Base-by-base conservation (phyloP, 2,329 filamentous ascomycete species). In the Sphaerulina musiva region DNA sequence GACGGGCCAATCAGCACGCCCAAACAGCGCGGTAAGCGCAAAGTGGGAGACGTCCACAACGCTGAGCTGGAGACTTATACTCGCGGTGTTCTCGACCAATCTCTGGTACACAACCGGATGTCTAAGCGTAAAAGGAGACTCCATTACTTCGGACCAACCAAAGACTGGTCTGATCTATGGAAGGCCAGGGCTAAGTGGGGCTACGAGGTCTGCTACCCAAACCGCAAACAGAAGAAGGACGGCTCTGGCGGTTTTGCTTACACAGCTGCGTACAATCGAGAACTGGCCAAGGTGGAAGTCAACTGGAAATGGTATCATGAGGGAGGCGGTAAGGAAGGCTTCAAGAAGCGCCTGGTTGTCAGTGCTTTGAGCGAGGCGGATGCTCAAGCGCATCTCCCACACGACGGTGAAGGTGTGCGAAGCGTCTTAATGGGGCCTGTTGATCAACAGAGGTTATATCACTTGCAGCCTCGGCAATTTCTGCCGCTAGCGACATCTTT, bases 241-340 rank as follows among this genome's bases (percentile, higher is more conserved):
- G 68, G 59, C 56, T 50, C 62, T 61, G 64, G 75, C 64, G 66
- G 71, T 56, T 54, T 78, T 67, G 62, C 72, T 59, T 53, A 68
- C 57, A 75, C 72, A 10, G 74, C 74, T 61, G 78, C 74, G 67
- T 71, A 17, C 72, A 71, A 39, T 68, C 71, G 26, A 57, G 74
- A 39, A 64, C 72, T 48, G 70, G 53, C 65, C 39, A 79, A 82
- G 59, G 67, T 70, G n/a, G 73, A 70, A 1, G 59, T 64, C 6
- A 72, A 73, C 14, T 80, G 77, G 75, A 70, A 74, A 45, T 83
- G 80, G 81, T 83, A 80, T 61, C 71, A 73, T 48, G 63, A 71
- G 8, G 57, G 67, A 23, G 69, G 69, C 20, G 71, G 75, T 26
- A 70, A 70, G 41, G 64, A 68, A 10, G 58, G 48, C 2, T 80